Conservation (phyloP, 441 rosid species). For the Gossypium aridum region DNA sequence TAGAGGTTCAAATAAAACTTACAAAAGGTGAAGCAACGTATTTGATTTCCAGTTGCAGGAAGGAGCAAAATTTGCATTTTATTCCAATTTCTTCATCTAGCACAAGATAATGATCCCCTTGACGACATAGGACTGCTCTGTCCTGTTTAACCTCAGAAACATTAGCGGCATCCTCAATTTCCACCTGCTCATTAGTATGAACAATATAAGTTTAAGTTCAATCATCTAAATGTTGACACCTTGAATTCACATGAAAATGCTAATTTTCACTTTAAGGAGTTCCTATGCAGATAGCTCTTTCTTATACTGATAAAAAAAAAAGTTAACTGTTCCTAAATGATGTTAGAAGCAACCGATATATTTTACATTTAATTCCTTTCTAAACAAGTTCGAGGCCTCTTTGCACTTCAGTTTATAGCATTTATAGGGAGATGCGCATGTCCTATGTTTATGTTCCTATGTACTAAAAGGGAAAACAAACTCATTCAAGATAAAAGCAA, state of each 20-base stretch:
- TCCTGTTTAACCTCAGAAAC: background rate
- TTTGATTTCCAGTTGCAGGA: conserved; percentile 45
- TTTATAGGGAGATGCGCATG: background rate
- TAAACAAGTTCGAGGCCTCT: background rate
- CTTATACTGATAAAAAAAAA: background rate
- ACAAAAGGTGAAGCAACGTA: conserved; percentile 45
- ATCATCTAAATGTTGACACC: background rate
- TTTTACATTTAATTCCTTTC: background rate
- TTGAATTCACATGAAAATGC: background rate
- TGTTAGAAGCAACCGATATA: background rate
- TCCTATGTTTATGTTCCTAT: background rate
- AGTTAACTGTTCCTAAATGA: background rate
- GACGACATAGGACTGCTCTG: conserved; percentile 15
- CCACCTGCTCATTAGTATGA: conserved; percentile 14
- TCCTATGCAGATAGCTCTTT: background rate
- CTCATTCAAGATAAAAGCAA: background rate
- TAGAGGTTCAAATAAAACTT: conserved; percentile 16
- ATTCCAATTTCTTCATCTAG: conserved; percentile 67
- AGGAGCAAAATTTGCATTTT: conserved; percentile 44
- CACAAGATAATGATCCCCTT: conserved; percentile 32
- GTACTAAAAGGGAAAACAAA: background rate
- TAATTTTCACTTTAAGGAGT: background rate
- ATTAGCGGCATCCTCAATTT: conserved; percentile 11
- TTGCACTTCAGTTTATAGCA: background rate
- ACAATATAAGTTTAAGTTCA: background rate